Evolutionary conservation across 108 stramenopile species (phyloP), one percentile per base, ranked within the genome.

Genomic region (Aurantiochytrium sp.): DNA sequence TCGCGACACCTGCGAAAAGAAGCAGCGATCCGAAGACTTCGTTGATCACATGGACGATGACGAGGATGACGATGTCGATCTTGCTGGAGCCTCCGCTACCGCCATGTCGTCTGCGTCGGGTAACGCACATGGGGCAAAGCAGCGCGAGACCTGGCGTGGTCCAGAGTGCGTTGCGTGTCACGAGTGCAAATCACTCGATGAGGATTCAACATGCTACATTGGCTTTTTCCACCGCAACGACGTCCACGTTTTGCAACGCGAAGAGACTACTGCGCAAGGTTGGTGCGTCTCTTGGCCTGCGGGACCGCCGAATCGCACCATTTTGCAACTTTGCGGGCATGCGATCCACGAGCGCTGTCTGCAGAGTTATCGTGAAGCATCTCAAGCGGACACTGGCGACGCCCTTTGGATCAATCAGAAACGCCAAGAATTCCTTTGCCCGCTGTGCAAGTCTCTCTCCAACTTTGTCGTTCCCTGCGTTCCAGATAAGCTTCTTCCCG

Each of bases 311-410:
- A 49, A 89, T 45, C 90, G 72, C 60, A 88, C 57, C 88, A 89
- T 72, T 53, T 92, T 53, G 53, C 88, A 8, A n/a, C 94, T 83
- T 71, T 99, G 98, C 90, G 98, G 99, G 19, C 99, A 99, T 93
- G 97, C 97, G 35, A 96, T 97, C n/a, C 99, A 99, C 92, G 87
- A 96, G 72, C 88, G 89, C 42, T 99, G 99, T 91, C 97, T 96
- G 64, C 97, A 98, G 72, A 92, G 95, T 25, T 98, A 97, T 89
- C 96, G 94, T 49, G 91, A 14, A 18, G 64, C 97, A 3, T 96
- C 97, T 42, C 91, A 97, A n/a, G 94, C 96, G 60, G 96, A 97
- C 59, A 94, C 95, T 16, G 92, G 96, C 90, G 64, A 42, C 25
- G 64, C 64, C 8, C 42, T 69, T 1, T 95, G 96, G 58, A 96